Evolutionary conservation across 2,329 filamentous ascomycete genomes (phyloP).

Genomic region (Aspergillus tamarii): DNA sequence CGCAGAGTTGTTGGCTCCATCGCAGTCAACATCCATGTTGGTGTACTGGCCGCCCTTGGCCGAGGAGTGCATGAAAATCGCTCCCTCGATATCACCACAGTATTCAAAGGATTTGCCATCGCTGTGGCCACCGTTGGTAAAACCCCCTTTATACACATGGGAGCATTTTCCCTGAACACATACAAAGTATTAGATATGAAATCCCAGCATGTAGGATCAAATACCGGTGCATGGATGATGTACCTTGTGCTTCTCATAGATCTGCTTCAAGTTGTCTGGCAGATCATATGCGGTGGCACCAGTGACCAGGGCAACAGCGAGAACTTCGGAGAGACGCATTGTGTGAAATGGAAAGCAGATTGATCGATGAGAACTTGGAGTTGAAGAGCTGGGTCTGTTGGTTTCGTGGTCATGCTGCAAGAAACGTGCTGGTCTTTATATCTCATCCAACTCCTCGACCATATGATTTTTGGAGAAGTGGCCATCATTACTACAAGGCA

Average conservation of each 20-base stretch:
- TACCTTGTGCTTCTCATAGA: constrained; percentile 28
- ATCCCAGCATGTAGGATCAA: neutral
- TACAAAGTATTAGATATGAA: neutral
- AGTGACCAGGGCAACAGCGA: neutral
- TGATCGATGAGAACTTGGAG: neutral
- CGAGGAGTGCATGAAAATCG: constrained; percentile 56
- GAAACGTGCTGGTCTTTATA: neutral
- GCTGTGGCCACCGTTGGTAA: constrained; percentile 21
- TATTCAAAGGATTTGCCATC: constrained; percentile 37
- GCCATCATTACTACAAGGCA: neutral
- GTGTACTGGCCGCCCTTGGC: constrained; percentile 42
- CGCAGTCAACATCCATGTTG: constrained; percentile 65
- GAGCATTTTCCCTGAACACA: constrained; percentile 20
- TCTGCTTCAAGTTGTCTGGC: constrained; percentile 21
- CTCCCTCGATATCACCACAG: constrained; percentile 53
- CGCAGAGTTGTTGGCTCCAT: constrained; percentile 52
- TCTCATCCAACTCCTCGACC: neutral
- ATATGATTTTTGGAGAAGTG: neutral
- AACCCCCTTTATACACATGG: constrained; percentile 23
- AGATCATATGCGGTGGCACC: constrained; percentile 14
- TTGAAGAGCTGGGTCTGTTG: neutral
- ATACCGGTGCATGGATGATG: too few species aligned
- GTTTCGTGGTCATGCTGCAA: neutral
- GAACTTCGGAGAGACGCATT: neutral
- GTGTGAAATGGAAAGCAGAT: neutral